phyloP scores from a whole-genome alignment of 768 basidiomycete species.

The Hygrophorus russula region DNA sequence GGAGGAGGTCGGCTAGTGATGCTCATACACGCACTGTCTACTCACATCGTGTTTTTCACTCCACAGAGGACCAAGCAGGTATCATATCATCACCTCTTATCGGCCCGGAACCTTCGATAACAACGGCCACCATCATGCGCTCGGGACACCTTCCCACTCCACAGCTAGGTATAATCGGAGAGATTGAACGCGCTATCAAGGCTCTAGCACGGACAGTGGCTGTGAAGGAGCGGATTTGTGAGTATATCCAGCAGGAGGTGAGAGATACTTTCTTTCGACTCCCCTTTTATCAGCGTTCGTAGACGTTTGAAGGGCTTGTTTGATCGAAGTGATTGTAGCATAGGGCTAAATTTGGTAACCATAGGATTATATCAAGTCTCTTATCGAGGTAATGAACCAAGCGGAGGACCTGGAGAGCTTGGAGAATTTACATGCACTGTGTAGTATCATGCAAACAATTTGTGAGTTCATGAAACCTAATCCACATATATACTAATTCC shows the following conservation, averaged over 20 bases:
- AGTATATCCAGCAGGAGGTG: conserved; percentile 81
- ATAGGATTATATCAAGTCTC: conserved; percentile 79
- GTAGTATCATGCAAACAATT: conserved; percentile 89
- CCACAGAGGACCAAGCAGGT: conserved; percentile 33
- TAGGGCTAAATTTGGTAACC: conserved; percentile 8
- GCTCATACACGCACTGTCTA: background rate
- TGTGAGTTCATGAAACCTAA: conserved; percentile 35
- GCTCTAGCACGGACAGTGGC: conserved; percentile 56
- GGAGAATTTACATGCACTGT: conserved; percentile 83
- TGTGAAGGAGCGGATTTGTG: conserved; percentile 78
- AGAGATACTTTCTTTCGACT: conserved; percentile 16
- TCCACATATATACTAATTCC: conserved; percentile 8
- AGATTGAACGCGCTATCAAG: conserved; percentile 75
- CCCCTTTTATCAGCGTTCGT: conserved; percentile 3
- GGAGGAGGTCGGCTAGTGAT: conserved; percentile 31
- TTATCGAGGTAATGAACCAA: conserved; percentile 75
- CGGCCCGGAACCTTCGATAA: conserved; percentile 46
- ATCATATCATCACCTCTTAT: conserved; percentile 51
- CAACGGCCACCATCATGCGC: conserved; percentile 54
- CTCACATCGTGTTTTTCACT: background rate
- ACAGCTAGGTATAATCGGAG: conserved; percentile 61
- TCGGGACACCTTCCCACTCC: conserved; percentile 69
- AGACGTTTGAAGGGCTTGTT: background rate
- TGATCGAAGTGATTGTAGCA: background rate
- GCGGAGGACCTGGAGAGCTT: conserved; percentile 92